Conservation (phyloP, 176 grass and related monocot genomes). For the Triticum urartu region DNA sequence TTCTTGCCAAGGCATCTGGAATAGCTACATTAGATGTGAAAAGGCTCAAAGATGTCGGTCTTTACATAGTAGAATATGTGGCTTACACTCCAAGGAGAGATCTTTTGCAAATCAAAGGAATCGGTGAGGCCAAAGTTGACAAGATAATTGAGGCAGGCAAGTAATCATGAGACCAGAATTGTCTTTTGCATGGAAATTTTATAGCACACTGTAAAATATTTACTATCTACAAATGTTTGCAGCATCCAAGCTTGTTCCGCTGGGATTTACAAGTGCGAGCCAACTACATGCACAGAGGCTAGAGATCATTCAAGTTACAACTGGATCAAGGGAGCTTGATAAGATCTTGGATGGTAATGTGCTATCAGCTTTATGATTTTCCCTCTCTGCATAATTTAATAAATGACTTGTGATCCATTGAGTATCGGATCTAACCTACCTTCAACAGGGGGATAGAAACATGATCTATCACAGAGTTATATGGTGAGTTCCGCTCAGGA, state of each 20-base stretch:
- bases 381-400: background rate
- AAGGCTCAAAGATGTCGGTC: conserved; percentile 87
- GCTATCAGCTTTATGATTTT: conserved; percentile 4
- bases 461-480: conserved; percentile 95
- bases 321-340: conserved; percentile 96
- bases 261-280: conserved; percentile 97
- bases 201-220: background rate
- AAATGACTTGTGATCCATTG: background rate
- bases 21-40: conserved; percentile 94
- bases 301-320: conserved; percentile 95
- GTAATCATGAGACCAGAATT: background rate
- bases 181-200: conserved; percentile 2
- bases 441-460: conserved; percentile 87
- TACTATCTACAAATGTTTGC: conserved; percentile 14
- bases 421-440: conserved; percentile 19
- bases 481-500: conserved; percentile 90
- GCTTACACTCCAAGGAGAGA: conserved; percentile 95
- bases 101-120: conserved; percentile 94
- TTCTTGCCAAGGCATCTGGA: conserved; percentile 66
- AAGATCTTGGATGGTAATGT: conserved; percentile 91
- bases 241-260: conserved; percentile 86
- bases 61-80: conserved; percentile 81
- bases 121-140: conserved; percentile 96
- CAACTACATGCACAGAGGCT: conserved; percentile 91
- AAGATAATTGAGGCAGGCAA: conserved; percentile 95